A percentile compares a stretch with the other conserved stretches of the same genome.
These are phyloP conservation scores for Plantago elongata DNA, from an alignment of 257 asterid species.

Conservation along the genomic window DNA sequence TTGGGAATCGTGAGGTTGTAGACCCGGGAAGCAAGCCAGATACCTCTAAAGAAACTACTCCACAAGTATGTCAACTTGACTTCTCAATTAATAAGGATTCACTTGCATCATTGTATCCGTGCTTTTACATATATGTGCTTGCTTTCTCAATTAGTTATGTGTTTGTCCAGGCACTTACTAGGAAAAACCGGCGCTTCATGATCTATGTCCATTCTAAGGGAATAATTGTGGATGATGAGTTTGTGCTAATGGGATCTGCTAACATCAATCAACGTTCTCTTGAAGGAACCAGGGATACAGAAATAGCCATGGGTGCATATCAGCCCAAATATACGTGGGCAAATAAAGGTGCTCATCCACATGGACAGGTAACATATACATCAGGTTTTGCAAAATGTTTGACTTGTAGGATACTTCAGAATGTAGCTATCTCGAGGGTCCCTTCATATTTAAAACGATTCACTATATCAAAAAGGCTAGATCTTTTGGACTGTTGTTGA, in stretches of 20 bases:
- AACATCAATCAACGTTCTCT: constrained; percentile 91
- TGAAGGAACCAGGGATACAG: constrained; percentile 90
- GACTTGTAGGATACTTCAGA: not conserved
- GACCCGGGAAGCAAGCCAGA: constrained; percentile 23
- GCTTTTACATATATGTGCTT: not conserved
- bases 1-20: constrained; percentile 72
- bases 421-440: not conserved
- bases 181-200: constrained; percentile 72
- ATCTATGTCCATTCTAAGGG: constrained; percentile 95
- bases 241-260: constrained; percentile 79
- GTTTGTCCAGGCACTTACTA: constrained; percentile 45
- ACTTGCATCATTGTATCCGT: not conserved
- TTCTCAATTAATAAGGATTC: not conserved
- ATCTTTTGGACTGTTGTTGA: too few relatives aligned
- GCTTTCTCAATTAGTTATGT: constrained; percentile 1
- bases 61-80: constrained; percentile 46
- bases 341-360: constrained; percentile 46
- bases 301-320: constrained; percentile 99
- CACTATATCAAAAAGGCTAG: too few relatives aligned
- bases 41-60: constrained; percentile 41
- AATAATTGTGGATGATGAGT: constrained; percentile 91
- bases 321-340: constrained; percentile 86
- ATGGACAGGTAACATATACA: constrained; percentile 61
- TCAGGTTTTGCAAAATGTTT: not conserved
- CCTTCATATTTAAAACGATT: not conserved